phyloP scores from a whole-genome alignment of 805 yeast species.

The Pichia cabralensis region DNA sequence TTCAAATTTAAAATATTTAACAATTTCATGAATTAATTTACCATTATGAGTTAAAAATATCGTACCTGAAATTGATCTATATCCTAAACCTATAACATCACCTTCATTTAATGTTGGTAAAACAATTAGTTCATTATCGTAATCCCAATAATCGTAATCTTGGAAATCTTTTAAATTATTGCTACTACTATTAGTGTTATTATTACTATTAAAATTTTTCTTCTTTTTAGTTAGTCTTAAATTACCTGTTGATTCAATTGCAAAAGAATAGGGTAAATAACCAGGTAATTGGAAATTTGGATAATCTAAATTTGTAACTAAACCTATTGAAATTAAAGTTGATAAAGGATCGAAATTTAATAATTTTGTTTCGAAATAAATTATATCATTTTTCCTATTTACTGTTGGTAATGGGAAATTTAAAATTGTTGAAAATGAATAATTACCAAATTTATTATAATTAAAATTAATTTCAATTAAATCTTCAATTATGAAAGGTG shows the following conservation, averaged over 20 bases:
- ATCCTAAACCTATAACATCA: conserved; percentile 49
- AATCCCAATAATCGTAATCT: conserved; percentile 32
- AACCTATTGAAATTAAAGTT: conserved; percentile 53
- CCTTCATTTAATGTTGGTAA: conserved; percentile 43
- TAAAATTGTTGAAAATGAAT: conserved; percentile 15
- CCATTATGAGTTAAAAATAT: conserved; percentile 49
- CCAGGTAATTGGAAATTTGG: conserved; percentile 75
- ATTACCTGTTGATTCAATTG: conserved; percentile 66
- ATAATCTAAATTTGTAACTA: conserved; percentile 55
- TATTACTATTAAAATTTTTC: neutral
- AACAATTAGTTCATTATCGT: conserved; percentile 33
- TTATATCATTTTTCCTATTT: conserved; percentile 35
- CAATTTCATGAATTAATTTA: conserved; percentile 39
- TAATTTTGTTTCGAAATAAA: conserved; percentile 58
- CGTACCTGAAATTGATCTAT: conserved; percentile 36
- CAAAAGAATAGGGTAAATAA: conserved; percentile 54
- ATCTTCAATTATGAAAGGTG: conserved; percentile 26
- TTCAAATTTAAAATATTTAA: conserved; percentile 39
- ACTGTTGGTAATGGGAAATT: conserved; percentile 28
- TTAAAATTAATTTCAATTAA: conserved; percentile 24
- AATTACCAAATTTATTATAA: conserved; percentile 11
- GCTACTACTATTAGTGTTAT: too few relatives aligned
- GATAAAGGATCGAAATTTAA: conserved; percentile 32
- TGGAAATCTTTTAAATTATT: neutral
- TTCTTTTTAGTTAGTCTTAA: conserved; percentile 33